Conservation (phyloP, 192 early-diverging fungal species). For the Coemansia sp. region DNA sequence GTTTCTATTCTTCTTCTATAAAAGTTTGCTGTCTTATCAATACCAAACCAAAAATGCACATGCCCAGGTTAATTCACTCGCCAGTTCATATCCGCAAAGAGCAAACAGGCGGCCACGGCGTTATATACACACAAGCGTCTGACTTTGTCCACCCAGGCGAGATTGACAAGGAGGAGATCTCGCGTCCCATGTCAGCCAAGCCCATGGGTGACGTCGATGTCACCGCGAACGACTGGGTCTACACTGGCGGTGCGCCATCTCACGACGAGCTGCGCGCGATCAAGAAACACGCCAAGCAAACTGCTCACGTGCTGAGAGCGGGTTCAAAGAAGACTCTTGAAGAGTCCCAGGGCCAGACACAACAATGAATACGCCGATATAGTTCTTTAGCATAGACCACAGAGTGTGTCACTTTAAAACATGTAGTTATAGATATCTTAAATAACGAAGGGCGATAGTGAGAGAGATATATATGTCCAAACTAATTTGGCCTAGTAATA, state of each 20-base stretch:
- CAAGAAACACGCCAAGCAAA: slow-evolving; percentile 35
- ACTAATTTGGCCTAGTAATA: background rate
- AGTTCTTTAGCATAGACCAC: too few relatives aligned
- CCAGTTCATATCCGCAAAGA: slow-evolving; percentile 3
- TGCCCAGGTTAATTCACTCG: background rate
- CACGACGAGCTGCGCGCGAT: slow-evolving; percentile 25
- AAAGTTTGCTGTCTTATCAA: background rate
- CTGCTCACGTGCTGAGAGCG: slow-evolving; percentile 31
- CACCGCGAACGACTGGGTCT: slow-evolving; percentile 44
- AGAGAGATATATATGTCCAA: background rate
- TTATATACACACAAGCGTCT: slow-evolving; percentile 41
- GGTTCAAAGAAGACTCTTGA: slow-evolving; percentile 19
- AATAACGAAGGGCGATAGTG: background rate
- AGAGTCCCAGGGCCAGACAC: background rate
- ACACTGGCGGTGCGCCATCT: slow-evolving; percentile 33
- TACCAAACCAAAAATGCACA: background rate
- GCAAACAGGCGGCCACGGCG: slow-evolving; percentile 14
- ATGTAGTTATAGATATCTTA: background rate
- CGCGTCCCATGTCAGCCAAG: slow-evolving; percentile 23
- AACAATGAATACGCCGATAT: background rate
- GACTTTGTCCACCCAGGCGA: slow-evolving; percentile 43
- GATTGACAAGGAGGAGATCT: slow-evolving; percentile 34
- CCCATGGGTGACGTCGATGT: slow-evolving; percentile 45
- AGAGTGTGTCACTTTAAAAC: background rate
- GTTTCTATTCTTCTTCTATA: background rate